Base-by-base conservation (phyloP, 371 early-diverging fungal genomes). In the Circinella umbellata region DNA sequence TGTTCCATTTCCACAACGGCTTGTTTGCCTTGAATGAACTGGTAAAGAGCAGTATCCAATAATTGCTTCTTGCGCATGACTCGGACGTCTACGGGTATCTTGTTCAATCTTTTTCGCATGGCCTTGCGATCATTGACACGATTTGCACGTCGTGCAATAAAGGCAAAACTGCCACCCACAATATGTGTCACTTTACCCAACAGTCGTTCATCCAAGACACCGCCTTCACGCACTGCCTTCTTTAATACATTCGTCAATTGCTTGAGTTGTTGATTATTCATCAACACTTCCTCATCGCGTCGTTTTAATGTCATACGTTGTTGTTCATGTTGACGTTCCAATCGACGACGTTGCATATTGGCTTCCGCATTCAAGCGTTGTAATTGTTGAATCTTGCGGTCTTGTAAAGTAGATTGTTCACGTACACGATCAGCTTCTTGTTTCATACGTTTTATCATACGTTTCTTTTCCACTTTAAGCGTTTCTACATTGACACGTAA, bases 391-490 rank as follows among this genome's bases (percentile, higher is more conserved):
- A 95, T 90, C 71, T 93, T 92, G 36, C 90, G 80, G 59, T 92
- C 90, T 61, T 90, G 91, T 34, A 80, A 73, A 18, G 83, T 84
- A n/a, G 87, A 80, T 68, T 90, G 82, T 18, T 90, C 92, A 57
- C 92, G 86, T 51, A 89, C 87, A 13, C 86, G 80, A 42, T 90
- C 87, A 0, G 90, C 86, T 70, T 93, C 93, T 55, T 86, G 82
- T 67, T 90, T 90, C 85, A 94, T 91, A 14, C 93, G 90, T 68
- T 92, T 92, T 64, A 91, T 73, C 85, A 93, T 89, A 9, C 91
- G 86, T 48, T 88, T 77, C 80, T 94, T 95, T 73, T 95, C 95
- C 8, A 84, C 81, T 70, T 90, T 89, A 38, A 90, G 86, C 8
- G 88, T 85, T 68, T 90, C 90, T 3, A 91, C 85, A 61, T 86